These are phyloP conservation scores for Tremella mesenterica DNA, from an alignment of 768 basidiomycete species.

Conservation along the genomic window DNA sequence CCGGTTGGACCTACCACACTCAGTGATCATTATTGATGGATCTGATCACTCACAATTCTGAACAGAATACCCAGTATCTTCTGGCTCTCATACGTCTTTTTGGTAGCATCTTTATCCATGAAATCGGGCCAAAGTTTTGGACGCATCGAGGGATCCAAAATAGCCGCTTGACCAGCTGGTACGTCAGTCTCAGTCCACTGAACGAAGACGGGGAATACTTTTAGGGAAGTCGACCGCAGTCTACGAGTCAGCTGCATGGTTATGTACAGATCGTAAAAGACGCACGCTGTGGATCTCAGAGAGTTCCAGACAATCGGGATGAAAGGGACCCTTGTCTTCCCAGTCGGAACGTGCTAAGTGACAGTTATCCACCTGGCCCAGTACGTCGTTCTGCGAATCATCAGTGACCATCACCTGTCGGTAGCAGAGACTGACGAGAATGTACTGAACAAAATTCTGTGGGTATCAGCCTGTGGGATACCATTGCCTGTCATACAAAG, in stretches of 20 bases:
- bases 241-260: conserved; percentile 14
- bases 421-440: conserved; percentile 14
- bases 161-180: conserved; percentile 34
- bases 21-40: background rate
- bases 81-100: conserved; percentile 28
- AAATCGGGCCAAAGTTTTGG: conserved; percentile 40
- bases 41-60: conserved; percentile 19
- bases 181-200: background rate
- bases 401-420: background rate
- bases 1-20: conserved; percentile 29
- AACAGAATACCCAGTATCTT: conserved; percentile 39
- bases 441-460: conserved; percentile 41
- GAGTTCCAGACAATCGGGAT: conserved; percentile 24
- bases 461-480: background rate
- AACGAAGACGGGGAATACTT: conserved; percentile 14
- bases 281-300: conserved; percentile 39
- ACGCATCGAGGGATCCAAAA: conserved; percentile 16
- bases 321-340: conserved; percentile 11
- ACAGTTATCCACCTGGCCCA: conserved; percentile 41
- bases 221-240: conserved; percentile 44
- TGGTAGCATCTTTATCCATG: conserved; percentile 37
- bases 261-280: background rate
- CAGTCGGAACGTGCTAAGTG: conserved; percentile 36
- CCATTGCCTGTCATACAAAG: background rate
- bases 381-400: conserved; percentile 36